These are phyloP conservation scores for Gossypium schwendimanii DNA, from an alignment of 441 rosid species.

Conservation along the genomic window DNA sequence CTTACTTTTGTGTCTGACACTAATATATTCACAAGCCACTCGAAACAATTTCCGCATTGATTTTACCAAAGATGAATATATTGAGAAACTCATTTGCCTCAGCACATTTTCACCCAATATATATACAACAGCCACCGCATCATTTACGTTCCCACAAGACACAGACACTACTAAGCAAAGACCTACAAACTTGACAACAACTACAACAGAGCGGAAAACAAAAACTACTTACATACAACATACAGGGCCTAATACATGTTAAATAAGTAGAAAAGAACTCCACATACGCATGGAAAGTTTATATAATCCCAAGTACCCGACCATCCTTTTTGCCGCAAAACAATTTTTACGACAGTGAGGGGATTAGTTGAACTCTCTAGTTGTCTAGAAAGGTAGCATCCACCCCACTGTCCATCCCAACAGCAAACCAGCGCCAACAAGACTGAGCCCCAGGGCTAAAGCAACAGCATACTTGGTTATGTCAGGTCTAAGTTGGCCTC, in stretches of 20 bases:
- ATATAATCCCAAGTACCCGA: constrained; percentile 4
- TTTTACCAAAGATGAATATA: neutral
- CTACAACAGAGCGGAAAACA: neutral
- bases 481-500: constrained; percentile 24
- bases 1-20: too few species aligned
- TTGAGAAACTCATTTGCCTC: neutral
- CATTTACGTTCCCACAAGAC: neutral
- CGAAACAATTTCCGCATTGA: neutral
- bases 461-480: constrained; percentile 40
- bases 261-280: neutral
- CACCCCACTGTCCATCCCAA: constrained; percentile 95
- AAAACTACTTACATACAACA: neutral
- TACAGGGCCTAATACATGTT: constrained; percentile 9
- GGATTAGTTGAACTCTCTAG: constrained; percentile 11
- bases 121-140: constrained; percentile 16
- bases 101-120: constrained; percentile 6
- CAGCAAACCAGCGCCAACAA: constrained; percentile 86
- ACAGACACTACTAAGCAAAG: neutral
- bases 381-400: constrained; percentile 58
- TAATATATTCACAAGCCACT: too few species aligned
- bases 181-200: neutral
- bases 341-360: constrained; percentile 6
- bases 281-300: neutral
- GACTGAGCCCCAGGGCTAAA: constrained; percentile 68
- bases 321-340: constrained; percentile 1